Conservation (phyloP, 805 yeast genomes). For the Myxozyma kluyveri region DNA sequence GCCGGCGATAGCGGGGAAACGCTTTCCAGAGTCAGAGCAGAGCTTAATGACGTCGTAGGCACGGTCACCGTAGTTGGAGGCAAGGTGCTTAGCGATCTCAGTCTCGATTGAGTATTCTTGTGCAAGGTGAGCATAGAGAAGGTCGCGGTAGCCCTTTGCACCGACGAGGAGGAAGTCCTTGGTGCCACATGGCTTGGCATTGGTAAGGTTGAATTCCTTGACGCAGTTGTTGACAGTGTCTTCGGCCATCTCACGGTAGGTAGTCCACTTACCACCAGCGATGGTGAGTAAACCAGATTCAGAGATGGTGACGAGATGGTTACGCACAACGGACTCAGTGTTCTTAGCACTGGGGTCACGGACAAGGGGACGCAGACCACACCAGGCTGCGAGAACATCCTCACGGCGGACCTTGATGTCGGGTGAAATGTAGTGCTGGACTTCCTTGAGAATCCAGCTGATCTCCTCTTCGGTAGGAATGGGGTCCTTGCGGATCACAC, state of each 20-base stretch:
- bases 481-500: conserved; percentile 50
- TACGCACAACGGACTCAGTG: conserved; percentile 88
- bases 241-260: conserved; percentile 96
- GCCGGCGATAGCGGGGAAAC: conserved; percentile 39
- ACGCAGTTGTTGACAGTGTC: conserved; percentile 80
- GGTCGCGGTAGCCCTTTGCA: conserved; percentile 73
- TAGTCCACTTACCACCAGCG: conserved; percentile 98
- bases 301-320: conserved; percentile 73
- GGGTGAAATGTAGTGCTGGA: conserved; percentile 73
- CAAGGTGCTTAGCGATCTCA: conserved; percentile 73
- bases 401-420: conserved; percentile 84
- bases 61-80: conserved; percentile 85
- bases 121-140: conserved; percentile 72
- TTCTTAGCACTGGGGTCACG: conserved; percentile 61
- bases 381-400: conserved; percentile 94
- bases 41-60: conserved; percentile 67
- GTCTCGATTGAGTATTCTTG: conserved; percentile 74
- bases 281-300: conserved; percentile 78
- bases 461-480: conserved; percentile 85
- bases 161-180: conserved; percentile 62
- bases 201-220: conserved; percentile 45
- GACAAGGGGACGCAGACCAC: conserved; percentile 93
- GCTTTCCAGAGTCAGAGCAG: conserved; percentile 34
- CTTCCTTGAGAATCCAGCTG: conserved; percentile 78
- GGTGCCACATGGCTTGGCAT: conserved; percentile 44